These are phyloP conservation scores for Teunomyces panamensis DNA, from an alignment of 805 yeast genomes.

Conservation along the genomic window DNA sequence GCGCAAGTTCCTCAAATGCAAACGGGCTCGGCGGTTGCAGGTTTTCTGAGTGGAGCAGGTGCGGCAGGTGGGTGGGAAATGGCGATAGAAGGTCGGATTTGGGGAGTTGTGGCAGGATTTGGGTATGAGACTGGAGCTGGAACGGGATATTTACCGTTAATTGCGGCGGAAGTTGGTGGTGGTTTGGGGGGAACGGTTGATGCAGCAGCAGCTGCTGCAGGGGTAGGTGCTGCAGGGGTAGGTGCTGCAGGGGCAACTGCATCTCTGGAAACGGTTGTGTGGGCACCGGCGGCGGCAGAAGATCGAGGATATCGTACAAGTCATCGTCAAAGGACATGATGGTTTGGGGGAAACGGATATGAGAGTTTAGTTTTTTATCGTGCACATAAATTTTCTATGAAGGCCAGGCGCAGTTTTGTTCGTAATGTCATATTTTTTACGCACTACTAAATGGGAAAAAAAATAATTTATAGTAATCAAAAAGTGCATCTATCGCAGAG, in stretches of 20 bases:
- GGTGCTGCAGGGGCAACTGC: slow-evolving; percentile 10
- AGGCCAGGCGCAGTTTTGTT: not conserved
- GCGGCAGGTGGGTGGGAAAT: slow-evolving; percentile 8
- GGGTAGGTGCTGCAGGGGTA: slow-evolving; percentile 9
- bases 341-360: not conserved
- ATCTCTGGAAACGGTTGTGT: slow-evolving; percentile 9
- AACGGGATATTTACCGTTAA: too few relatives aligned
- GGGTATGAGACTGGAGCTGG: too few relatives aligned
- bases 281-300: slow-evolving; percentile 19
- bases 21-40: slow-evolving; percentile 38
- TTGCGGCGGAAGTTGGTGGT: too few relatives aligned
- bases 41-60: slow-evolving; percentile 35
- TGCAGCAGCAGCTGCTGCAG: not conserved
- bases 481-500: too few relatives aligned
- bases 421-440: too few relatives aligned
- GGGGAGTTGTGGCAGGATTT: too few relatives aligned
- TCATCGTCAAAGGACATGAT: slow-evolving; percentile 18
- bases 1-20: slow-evolving; percentile 32
- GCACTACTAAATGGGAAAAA: too few relatives aligned
- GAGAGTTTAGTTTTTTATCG: not conserved
- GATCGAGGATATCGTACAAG: slow-evolving; percentile 27
- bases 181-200: not conserved
- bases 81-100: not conserved
- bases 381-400: not conserved
- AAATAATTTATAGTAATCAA: too few relatives aligned